Evolutionary conservation across 345 rosid genomes (phyloP).

Genomic region (Aegle marmelos): DNA sequence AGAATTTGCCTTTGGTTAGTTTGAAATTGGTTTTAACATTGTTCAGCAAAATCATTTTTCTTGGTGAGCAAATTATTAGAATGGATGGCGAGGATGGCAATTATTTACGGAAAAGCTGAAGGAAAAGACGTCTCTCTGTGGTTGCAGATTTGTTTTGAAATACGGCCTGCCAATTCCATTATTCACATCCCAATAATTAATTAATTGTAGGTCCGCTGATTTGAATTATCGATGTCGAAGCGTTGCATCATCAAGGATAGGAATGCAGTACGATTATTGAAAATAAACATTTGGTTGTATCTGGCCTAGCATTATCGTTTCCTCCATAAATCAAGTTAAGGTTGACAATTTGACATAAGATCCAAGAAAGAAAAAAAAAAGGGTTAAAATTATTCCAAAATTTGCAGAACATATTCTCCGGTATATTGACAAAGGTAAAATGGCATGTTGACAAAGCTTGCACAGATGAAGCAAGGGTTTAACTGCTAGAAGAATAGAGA

Average conservation of each 20-base stretch:
- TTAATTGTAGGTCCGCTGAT: constrained; percentile 17
- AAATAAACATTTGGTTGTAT: background rate
- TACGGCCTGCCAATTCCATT: constrained; percentile 16
- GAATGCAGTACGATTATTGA: background rate
- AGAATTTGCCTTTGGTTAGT: background rate
- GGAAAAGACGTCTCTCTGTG: background rate
- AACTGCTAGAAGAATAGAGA: constrained; percentile 46
- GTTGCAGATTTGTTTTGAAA: background rate
- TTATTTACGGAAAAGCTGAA: background rate
- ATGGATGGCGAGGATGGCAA: background rate
- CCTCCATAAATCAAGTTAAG: background rate
- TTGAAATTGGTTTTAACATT: too few relatives aligned
- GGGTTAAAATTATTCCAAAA: background rate
- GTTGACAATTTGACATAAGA: too few relatives aligned
- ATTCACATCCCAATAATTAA: constrained; percentile 19
- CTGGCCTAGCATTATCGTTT: background rate
- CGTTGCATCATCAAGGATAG: background rate
- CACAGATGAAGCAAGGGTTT: constrained; percentile 1
- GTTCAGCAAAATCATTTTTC: background rate
- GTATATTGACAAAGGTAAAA: constrained; percentile 8
- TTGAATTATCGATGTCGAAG: constrained; percentile 6
- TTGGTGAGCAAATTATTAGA: background rate
- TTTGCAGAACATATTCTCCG: background rate
- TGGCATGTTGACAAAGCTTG: constrained; percentile 14
- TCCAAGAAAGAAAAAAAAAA: background rate